Percentiles rank a stretch among this genome's conserved stretches.
Conservation (phyloP, 1,284 basidiomycete species). For the Schizopora paradoxa region DNA sequence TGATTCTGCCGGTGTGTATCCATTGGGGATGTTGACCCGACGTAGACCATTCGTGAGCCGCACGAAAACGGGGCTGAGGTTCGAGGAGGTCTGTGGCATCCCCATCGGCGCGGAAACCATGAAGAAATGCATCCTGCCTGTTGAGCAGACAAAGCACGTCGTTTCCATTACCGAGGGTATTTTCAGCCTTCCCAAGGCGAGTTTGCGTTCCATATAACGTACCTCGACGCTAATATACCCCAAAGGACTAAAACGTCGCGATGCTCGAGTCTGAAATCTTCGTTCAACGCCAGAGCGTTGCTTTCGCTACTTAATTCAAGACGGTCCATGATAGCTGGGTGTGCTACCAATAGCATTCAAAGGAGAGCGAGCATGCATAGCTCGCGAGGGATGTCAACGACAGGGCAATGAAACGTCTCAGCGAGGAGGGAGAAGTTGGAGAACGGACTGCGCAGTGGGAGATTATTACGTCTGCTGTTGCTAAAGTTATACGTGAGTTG, state of each 20-base stretch:
- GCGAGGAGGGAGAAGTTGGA: too few relatives aligned
- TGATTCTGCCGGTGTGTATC: background rate
- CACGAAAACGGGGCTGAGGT: slow-evolving; percentile 92
- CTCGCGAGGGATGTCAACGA: slow-evolving; percentile 85
- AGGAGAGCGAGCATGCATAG: slow-evolving; percentile 93
- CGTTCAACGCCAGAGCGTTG: slow-evolving; percentile 85
- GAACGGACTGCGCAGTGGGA: slow-evolving; percentile 95
- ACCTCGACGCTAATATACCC: slow-evolving; percentile 1
- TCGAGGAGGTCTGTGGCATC: slow-evolving; percentile 78
- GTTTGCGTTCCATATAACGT: slow-evolving; percentile 21
- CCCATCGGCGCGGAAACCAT: slow-evolving; percentile 86
- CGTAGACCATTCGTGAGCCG: slow-evolving; percentile 67
- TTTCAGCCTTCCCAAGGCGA: slow-evolving; percentile 87
- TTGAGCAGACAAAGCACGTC: slow-evolving; percentile 92
- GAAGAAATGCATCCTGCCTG: slow-evolving; percentile 86
- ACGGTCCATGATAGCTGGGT: slow-evolving; percentile 97
- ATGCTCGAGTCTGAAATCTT: slow-evolving; percentile 88
- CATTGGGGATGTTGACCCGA: slow-evolving; percentile 14
- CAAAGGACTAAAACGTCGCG: slow-evolving; percentile 83
- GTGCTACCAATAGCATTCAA: slow-evolving; percentile 92
- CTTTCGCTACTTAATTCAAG: slow-evolving; percentile 87
- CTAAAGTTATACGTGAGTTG: slow-evolving; percentile 86
- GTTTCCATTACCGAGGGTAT: slow-evolving; percentile 86
- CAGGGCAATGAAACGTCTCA: slow-evolving; percentile 78
- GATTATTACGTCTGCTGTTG: slow-evolving; percentile 78